Percentiles rank a stretch among this genome's conserved stretches.
These are phyloP conservation scores for Epithele typhae DNA, from an alignment of 768 basidiomycete genomes.

Conservation along the genomic window DNA sequence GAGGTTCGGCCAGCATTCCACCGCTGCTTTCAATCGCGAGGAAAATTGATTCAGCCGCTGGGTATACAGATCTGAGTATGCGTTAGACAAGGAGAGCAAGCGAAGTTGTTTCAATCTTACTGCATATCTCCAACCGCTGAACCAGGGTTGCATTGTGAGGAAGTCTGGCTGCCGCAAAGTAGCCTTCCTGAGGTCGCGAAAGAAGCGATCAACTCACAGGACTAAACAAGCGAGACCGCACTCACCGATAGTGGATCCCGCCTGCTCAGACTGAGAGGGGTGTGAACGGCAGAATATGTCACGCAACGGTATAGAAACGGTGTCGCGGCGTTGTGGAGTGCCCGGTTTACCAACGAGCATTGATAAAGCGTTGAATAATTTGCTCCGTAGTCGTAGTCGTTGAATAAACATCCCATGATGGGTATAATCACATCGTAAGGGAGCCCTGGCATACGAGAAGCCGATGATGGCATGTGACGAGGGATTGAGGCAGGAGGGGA, in stretches of 20 bases:
- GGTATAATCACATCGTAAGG: conserved; percentile 15
- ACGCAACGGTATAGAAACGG: conserved; percentile 42
- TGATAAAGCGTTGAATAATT: conserved; percentile 31
- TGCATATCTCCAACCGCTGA: conserved; percentile 5
- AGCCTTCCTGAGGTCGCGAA: neutral
- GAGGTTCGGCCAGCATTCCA: conserved; percentile 18
- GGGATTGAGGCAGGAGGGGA: neutral
- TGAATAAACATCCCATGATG: conserved; percentile 29
- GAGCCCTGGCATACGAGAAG: neutral
- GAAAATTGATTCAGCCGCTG: conserved; percentile 12
- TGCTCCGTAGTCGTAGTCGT: conserved; percentile 33
- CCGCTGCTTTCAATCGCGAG: conserved; percentile 11
- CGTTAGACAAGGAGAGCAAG: conserved; percentile 23
- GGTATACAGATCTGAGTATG: too few relatives aligned
- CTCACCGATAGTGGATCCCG: conserved; percentile 33
- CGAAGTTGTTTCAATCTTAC: conserved; percentile 22
- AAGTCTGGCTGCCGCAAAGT: conserved; percentile 7
- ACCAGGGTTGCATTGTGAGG: conserved; percentile 12
- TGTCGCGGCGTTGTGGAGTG: conserved; percentile 42
- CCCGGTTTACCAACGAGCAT: conserved; percentile 42
- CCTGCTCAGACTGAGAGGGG: conserved; percentile 31
- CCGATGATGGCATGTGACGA: neutral
- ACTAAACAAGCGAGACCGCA: neutral
- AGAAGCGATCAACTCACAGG: neutral
- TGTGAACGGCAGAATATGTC: conserved; percentile 33